phyloP scores from a whole-genome alignment of 2,329 filamentous ascomycete genomes.

The Bipolaris gigantea region DNA sequence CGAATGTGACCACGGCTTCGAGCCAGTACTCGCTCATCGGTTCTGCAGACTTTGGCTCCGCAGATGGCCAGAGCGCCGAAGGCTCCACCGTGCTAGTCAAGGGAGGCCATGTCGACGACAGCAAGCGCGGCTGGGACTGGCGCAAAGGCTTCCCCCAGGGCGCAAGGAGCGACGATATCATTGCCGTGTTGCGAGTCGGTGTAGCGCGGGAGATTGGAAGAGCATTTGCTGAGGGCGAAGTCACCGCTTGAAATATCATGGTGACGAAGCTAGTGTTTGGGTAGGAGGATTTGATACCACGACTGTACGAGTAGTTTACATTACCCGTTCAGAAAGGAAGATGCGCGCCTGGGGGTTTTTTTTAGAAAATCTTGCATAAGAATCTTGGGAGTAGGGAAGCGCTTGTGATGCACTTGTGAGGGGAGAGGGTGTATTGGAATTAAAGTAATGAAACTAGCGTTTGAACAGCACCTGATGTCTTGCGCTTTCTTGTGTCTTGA shows the following conservation, averaged over 20 bases:
- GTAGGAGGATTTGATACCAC: constrained; percentile 2
- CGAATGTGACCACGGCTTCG: constrained; percentile 56
- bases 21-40: constrained; percentile 71
- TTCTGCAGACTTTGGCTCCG: constrained; percentile 67
- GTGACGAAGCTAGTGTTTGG: not conserved
- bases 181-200: constrained; percentile 70
- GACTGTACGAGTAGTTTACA: not conserved
- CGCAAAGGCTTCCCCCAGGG: constrained; percentile 59
- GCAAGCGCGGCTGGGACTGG: constrained; percentile 74
- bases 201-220: constrained; percentile 73
- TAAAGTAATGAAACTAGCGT: constrained; percentile 1
- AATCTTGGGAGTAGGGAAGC: not conserved
- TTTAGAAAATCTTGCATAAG: not conserved
- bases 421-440: not conserved
- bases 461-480: not conserved
- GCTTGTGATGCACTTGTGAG: not conserved
- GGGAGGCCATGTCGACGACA: constrained; percentile 38
- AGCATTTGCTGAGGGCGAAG: constrained; percentile 69
- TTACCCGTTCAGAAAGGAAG: not conserved
- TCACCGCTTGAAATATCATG: constrained; percentile 33
- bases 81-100: constrained; percentile 54
- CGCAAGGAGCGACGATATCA: constrained; percentile 68
- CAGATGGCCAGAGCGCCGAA: constrained; percentile 40
- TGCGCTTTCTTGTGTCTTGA: too few relatives aligned
- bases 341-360: not conserved